These are phyloP conservation scores for Musa itinerans DNA, from an alignment of 176 grass and related monocot species.

Conservation along the genomic window DNA sequence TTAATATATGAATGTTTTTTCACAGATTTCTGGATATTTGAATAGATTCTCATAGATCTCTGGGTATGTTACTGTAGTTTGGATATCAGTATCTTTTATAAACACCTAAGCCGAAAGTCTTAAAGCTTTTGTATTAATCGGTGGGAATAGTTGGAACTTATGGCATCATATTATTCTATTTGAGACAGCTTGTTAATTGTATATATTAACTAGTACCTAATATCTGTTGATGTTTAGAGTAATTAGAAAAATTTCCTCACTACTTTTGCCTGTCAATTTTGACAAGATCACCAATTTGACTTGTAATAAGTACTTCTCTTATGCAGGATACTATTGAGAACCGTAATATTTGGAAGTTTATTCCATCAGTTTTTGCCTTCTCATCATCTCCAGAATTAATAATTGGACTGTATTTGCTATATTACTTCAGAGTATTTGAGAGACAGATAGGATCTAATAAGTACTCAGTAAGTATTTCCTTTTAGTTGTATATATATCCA, in stretches of 20 bases:
- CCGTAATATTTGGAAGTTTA: slow-evolving; percentile 10
- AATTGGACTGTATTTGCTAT: slow-evolving; percentile 24
- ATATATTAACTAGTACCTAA: background rate
- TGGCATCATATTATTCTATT: background rate
- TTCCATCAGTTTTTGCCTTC: slow-evolving; percentile 20
- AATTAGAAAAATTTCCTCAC: background rate
- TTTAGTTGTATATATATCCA: background rate
- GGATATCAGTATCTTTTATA: background rate
- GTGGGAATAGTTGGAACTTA: background rate
- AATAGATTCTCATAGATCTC: background rate
- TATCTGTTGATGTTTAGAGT: background rate
- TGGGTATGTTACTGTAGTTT: background rate
- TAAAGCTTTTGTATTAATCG: background rate
- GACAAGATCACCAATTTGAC: background rate
- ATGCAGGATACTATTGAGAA: slow-evolving; percentile 16
- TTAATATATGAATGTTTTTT: background rate
- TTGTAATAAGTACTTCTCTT: background rate
- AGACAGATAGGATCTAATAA: slow-evolving; percentile 27
- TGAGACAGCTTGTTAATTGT: background rate
- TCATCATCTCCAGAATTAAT: slow-evolving; percentile 25
- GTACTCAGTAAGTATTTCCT: slow-evolving; percentile 19
- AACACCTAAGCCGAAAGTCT: background rate
- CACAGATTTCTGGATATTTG: background rate
- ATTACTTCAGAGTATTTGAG: slow-evolving; percentile 31
- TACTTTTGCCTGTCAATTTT: background rate